Conservation (phyloP, 768 basidiomycete species). For the Pleurotus djamor region DNA sequence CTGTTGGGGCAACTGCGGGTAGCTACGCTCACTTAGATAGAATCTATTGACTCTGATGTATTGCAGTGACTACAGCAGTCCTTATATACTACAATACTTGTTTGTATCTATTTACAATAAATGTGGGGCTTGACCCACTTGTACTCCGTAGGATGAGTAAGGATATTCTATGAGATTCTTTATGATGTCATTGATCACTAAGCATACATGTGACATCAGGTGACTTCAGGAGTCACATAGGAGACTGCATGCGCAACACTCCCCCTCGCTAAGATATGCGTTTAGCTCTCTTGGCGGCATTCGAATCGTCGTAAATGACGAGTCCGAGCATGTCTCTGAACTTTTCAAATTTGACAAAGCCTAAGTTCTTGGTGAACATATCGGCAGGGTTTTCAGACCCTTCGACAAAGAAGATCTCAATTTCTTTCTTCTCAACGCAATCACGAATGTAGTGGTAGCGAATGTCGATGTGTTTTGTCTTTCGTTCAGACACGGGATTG, state of each 20-base stretch:
- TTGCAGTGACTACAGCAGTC: too few relatives aligned
- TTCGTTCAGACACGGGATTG: background rate
- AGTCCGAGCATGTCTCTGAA: background rate
- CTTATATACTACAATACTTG: too few relatives aligned
- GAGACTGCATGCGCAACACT: background rate
- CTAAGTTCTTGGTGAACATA: background rate
- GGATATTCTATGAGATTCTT: too few relatives aligned
- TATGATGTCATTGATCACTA: too few relatives aligned
- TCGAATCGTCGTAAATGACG: background rate
- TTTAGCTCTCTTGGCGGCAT: background rate
- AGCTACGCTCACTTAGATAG: too few relatives aligned
- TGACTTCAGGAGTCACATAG: too few relatives aligned
- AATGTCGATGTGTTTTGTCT: constrained; percentile 9
- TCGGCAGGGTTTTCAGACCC: background rate
- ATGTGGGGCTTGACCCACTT: too few relatives aligned
- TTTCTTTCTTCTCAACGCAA: background rate
- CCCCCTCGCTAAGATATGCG: background rate
- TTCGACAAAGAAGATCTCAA: background rate
- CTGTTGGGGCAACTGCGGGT: too few relatives aligned
- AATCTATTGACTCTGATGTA: too few relatives aligned
- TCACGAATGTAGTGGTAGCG: constrained; percentile 8
- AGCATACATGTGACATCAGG: too few relatives aligned
- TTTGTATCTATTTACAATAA: too few relatives aligned
- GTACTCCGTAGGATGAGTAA: too few relatives aligned
- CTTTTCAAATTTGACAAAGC: background rate